These are phyloP conservation scores for Macrotyloma uniflorum DNA, from an alignment of 306 rosid species.

Conservation along the genomic window DNA sequence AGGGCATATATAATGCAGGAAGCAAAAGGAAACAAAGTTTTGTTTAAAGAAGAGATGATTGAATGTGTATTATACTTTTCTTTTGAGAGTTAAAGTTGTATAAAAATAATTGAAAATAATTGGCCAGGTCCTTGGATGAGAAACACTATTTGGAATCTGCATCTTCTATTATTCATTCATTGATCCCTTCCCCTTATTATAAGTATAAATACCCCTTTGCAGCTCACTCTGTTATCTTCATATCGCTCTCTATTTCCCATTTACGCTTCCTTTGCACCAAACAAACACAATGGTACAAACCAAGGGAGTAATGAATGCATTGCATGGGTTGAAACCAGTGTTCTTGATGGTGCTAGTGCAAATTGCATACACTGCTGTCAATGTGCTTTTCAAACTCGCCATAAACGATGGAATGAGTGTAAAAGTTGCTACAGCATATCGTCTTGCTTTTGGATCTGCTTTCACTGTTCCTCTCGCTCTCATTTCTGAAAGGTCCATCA, in stretches of 20 bases:
- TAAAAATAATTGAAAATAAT: not conserved
- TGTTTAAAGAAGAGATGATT: not conserved
- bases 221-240: not conserved
- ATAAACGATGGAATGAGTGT: constrained; percentile 67
- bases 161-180: not conserved
- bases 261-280: not conserved
- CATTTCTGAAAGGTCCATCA: constrained; percentile 43
- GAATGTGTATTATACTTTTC: not conserved
- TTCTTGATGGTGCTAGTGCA: constrained; percentile 57
- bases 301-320: constrained; percentile 7
- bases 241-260: not conserved
- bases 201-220: constrained; percentile 31
- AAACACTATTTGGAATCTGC: constrained; percentile 29
- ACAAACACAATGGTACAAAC: not conserved
- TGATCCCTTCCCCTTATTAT: not conserved
- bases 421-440: constrained; percentile 67
- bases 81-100: not conserved
- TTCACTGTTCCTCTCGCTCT: constrained; percentile 69
- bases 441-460: constrained; percentile 60
- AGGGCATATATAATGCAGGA: not conserved
- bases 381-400: constrained; percentile 70
- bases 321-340: constrained; percentile 42
- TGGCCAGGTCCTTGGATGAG: not conserved
- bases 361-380: constrained; percentile 54
- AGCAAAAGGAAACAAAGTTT: not conserved